Evolutionary conservation across 257 asterid species (phyloP).

Genomic region (Vinca minor): DNA sequence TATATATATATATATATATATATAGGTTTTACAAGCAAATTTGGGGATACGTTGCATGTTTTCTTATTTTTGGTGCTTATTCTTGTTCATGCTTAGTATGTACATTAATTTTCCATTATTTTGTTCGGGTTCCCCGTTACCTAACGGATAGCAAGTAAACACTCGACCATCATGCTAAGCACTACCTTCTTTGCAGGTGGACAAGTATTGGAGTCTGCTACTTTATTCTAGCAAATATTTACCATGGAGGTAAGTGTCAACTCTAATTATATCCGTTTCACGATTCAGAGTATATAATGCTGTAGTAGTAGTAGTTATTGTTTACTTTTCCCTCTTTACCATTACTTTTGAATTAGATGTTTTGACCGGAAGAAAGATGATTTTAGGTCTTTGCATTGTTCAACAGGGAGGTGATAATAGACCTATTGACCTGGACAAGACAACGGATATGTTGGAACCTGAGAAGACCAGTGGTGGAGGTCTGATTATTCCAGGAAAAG

Average conservation of each 20-base stretch:
- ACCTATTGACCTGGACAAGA: conserved; percentile 37
- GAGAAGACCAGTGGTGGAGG: conserved; percentile 57
- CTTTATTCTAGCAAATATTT: not conserved
- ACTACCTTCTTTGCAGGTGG: conserved; percentile 4
- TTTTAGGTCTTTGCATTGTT: not conserved
- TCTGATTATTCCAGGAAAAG: conserved; percentile 52
- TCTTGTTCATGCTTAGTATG: too few species aligned
- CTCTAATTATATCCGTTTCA: not conserved
- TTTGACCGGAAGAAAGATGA: not conserved
- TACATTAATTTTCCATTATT: too few species aligned
- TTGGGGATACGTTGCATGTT: too few species aligned
- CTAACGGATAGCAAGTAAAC: too few species aligned
- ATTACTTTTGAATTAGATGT: not conserved
- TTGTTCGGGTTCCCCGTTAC: too few species aligned
- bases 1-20: too few species aligned
- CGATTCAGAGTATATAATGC: too few species aligned
- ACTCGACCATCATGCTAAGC: too few species aligned
- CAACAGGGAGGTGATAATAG: conserved; percentile 26
- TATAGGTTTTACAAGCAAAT: too few species aligned
- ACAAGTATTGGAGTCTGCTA: not conserved
- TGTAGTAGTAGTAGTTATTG: not conserved
- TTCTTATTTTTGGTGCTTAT: too few species aligned
- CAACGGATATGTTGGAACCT: conserved; percentile 49
- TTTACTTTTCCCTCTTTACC: not conserved
- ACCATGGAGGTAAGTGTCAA: conserved; percentile 15